phyloP scores from a whole-genome alignment of 176 grass and related monocot genomes.

The Saccharum spontaneum region DNA sequence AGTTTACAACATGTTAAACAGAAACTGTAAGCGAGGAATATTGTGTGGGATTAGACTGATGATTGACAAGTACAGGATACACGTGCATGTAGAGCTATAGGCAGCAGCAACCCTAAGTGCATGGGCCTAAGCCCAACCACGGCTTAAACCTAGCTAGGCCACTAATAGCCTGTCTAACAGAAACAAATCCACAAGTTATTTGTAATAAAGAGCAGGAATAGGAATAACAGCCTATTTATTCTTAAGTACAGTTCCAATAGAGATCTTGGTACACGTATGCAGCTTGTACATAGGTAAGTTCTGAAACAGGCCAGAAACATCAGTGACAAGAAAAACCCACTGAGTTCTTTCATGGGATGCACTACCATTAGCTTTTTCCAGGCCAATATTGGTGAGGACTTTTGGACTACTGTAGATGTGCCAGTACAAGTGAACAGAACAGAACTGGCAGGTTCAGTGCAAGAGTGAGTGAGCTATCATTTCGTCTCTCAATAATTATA shows the following conservation, averaged over 20 bases:
- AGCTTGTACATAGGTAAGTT: not conserved
- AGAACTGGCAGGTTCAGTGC: constrained; percentile 32
- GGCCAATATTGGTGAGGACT: not conserved
- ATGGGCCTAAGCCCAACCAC: not conserved
- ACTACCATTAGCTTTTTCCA: not conserved
- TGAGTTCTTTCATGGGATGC: not conserved
- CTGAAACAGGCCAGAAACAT: not conserved
- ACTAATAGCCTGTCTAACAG: not conserved
- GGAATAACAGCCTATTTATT: not conserved
- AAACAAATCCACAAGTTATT: not conserved
- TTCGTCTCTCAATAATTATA: constrained; percentile 5
- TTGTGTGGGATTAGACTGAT: not conserved
- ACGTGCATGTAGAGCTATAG: not conserved
- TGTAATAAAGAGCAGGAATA: not conserved
- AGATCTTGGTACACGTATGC: constrained; percentile 10
- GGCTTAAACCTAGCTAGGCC: not conserved
- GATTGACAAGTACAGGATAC: not conserved
- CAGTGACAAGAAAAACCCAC: not conserved
- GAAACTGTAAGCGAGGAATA: not conserved
- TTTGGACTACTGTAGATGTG: not conserved
- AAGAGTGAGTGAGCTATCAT: constrained; percentile 23
- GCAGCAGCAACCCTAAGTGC: not conserved
- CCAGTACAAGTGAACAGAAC: constrained; percentile 15
- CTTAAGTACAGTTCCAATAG: not conserved
- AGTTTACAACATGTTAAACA: not conserved